Conservation (phyloP, 1,284 basidiomycete species). For the Flammula alnicola region DNA sequence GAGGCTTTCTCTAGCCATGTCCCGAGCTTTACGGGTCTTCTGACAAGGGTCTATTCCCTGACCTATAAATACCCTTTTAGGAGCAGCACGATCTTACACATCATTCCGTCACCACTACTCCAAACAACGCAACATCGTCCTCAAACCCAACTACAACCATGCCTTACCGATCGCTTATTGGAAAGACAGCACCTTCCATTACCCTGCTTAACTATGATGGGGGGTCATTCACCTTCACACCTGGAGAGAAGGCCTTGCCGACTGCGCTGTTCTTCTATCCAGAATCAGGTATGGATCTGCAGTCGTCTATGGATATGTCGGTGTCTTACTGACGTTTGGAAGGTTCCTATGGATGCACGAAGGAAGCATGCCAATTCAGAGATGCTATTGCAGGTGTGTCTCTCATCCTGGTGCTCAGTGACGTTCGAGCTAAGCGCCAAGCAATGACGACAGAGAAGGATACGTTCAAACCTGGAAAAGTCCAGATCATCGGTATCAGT, state of each 20-base stretch:
- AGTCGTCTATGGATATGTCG: background rate
- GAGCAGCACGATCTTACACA: too few species aligned
- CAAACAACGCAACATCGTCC: background rate
- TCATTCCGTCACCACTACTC: background rate
- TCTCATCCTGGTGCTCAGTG: too few species aligned
- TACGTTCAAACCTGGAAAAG: conserved; percentile 65
- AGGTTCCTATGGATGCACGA: conserved; percentile 80
- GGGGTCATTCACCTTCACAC: conserved; percentile 36
- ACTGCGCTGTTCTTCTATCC: conserved; percentile 80
- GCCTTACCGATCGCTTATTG: conserved; percentile 45
- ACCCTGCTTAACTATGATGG: conserved; percentile 49
- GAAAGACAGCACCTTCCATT: conserved; percentile 41
- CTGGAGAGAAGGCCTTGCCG: conserved; percentile 40
- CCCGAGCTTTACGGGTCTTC: too few species aligned
- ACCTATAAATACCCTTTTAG: too few species aligned
- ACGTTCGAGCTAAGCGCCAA: too few species aligned
- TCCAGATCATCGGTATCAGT: conserved; percentile 74
- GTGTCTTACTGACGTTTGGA: conserved; percentile 6
- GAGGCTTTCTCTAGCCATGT: too few species aligned
- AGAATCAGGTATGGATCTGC: conserved; percentile 47
- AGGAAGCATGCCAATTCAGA: conserved; percentile 79
- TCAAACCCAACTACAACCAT: conserved; percentile 28
- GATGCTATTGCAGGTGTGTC: conserved; percentile 76
- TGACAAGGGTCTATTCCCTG: too few species aligned
- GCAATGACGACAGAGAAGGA: too few species aligned